Evolutionary conservation across 306 rosid species (phyloP).

Genomic region (Fagus crenata): DNA sequence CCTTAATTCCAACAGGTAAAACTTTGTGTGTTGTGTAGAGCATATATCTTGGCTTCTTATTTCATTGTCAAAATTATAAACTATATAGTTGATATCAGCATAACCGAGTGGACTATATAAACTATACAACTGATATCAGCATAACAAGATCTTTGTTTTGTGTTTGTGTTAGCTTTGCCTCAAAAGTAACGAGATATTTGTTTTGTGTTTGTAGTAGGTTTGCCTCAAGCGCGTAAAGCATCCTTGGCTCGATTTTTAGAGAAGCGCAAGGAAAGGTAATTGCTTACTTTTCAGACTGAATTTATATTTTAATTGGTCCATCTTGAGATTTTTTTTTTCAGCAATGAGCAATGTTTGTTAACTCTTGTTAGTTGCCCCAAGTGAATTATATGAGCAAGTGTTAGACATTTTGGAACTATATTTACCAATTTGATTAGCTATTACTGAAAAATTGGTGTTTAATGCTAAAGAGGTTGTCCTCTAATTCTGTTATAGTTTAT

Average conservation of each 20-base stretch:
- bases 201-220: constrained; percentile 45
- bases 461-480: not conserved
- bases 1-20: constrained; percentile 61
- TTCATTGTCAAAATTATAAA: not conserved
- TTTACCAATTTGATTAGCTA: not conserved
- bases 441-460: not conserved
- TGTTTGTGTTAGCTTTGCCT: constrained; percentile 63
- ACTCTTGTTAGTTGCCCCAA: not conserved
- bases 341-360: not conserved
- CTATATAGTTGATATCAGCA: not conserved
- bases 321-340: not conserved
- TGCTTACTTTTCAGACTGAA: not conserved
- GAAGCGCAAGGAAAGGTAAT: constrained; percentile 96
- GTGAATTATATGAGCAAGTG: not conserved
- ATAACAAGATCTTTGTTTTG: not conserved
- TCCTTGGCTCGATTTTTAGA: constrained; percentile 89
- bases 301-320: not conserved
- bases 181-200: constrained; percentile 25
- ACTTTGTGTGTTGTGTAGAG: not conserved
- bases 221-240: constrained; percentile 96
- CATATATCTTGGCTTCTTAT: not conserved
- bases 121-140: not conserved
- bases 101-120: not conserved
- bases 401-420: not conserved
- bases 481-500: not conserved